These are phyloP conservation scores for Apodospora peruviana DNA, from an alignment of 495 filamentous ascomycete species.

Conservation along the genomic window DNA sequence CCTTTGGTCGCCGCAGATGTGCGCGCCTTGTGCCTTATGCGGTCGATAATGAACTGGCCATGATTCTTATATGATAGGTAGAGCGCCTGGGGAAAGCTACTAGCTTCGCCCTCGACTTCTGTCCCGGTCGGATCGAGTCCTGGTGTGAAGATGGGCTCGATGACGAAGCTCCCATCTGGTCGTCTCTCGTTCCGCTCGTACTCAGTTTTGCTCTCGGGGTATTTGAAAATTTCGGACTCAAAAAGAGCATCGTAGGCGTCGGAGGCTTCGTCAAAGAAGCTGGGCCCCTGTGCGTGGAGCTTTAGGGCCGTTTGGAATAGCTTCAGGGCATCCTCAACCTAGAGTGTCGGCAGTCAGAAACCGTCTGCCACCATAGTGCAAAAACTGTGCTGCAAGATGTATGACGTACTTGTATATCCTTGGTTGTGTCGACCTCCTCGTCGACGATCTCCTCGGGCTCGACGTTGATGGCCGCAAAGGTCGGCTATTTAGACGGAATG, in stretches of 20 bases:
- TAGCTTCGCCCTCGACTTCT: slow-evolving; percentile 64
- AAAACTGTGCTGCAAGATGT: not conserved
- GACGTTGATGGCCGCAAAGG: slow-evolving; percentile 82
- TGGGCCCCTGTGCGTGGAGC: slow-evolving; percentile 80
- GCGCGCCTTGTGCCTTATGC: slow-evolving; percentile 47
- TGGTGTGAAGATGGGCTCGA: slow-evolving; percentile 32
- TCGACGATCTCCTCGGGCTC: slow-evolving; percentile 86
- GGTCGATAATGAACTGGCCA: slow-evolving; percentile 81
- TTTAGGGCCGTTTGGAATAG: slow-evolving; percentile 90
- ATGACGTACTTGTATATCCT: slow-evolving; percentile 65
- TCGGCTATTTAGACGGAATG: slow-evolving; percentile 30
- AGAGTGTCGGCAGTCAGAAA: not conserved
- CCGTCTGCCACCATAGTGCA: not conserved
- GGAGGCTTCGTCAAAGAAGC: slow-evolving; percentile 66
- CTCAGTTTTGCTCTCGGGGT: slow-evolving; percentile 76
- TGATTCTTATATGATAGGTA: slow-evolving; percentile 94
- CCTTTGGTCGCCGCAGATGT: slow-evolving; percentile 22
- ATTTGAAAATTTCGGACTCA: slow-evolving; percentile 88
- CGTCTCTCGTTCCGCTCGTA: slow-evolving; percentile 61
- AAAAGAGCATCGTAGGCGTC: slow-evolving; percentile 83
- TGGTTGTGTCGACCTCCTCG: slow-evolving; percentile 90
- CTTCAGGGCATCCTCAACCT: slow-evolving; percentile 96
- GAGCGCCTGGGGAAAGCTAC: slow-evolving; percentile 78
- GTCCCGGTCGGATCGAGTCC: slow-evolving; percentile 36
- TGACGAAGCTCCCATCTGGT: slow-evolving; percentile 40